Evolutionary conservation across 306 rosid genomes (phyloP), one percentile per base, ranked within the genome.

Genomic region (Cajanus cajan): DNA sequence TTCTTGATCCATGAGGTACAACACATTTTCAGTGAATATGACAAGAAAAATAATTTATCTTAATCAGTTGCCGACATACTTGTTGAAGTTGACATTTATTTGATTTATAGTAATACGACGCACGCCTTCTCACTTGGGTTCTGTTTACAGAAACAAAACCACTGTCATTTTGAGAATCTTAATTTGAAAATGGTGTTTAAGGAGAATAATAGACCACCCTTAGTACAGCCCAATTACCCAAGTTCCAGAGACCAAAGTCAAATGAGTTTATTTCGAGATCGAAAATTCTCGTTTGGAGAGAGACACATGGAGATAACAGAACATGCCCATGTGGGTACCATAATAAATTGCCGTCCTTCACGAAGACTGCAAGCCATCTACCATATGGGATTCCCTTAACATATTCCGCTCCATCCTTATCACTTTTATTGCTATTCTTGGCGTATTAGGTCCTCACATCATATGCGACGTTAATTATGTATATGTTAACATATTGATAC

Each of bases 301-400:
- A 37, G 62, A 78, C 82, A 82, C 45, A 43, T 24, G 13, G 33
- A 77, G 14, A 22, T 41, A 48, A 24, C 80, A 61, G 79, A 82
- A 84, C 86, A 84, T 71, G 71, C 77, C 67, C 86, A 87, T 71
- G 82, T 84, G 75, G 67, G 57, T 71, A 34, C 50, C 61, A 64
- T 77, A 70, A 51, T 65, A 51, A 36, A 55, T 65, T 66, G 61
- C 69, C 36, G 62, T 76, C 78, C 68, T 82, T 70, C 52, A 19
- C 25, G 64, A 51, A 77, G 43, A 19, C 48, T 77, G 74, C 34
- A 47, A 70, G 44, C 65, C 79, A 77, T 70, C 62, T 24, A 40
- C 74, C 61, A 59, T 62, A n/a, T 62, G 48, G 69, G 78, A 61
- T 76, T 61, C 55, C 65, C 52, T 77, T 50, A 2, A 76, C 68